These are phyloP conservation scores for Sporothrix schenckii DNA, from an alignment of 2,329 filamentous ascomycete genomes.

Conservation along the genomic window DNA sequence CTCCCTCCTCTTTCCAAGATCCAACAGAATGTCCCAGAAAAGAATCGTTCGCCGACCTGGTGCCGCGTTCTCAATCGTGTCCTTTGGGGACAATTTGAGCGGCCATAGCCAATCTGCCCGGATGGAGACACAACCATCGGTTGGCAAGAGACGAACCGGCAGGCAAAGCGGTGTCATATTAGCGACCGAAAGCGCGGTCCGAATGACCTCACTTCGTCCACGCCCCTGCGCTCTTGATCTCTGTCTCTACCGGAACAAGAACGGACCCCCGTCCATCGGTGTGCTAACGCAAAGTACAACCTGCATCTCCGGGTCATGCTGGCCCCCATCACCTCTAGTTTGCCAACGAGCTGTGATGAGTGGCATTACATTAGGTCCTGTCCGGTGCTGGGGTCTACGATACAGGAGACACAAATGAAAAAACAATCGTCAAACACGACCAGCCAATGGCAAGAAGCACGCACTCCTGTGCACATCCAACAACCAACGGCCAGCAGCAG, in stretches of 20 bases:
- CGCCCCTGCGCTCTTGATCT: background rate
- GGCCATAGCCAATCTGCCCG: slow-evolving; percentile 10
- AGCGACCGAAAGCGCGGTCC: background rate
- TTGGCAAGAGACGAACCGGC: background rate
- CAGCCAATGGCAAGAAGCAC: background rate
- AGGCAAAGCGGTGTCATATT: background rate
- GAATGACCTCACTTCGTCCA: background rate
- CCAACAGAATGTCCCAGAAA: background rate
- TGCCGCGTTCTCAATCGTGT: background rate
- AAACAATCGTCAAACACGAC: background rate
- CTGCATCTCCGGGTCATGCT: background rate
- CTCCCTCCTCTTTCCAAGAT: background rate
- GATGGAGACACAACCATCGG: background rate
- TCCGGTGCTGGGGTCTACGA: background rate
- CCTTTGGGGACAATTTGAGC: background rate
- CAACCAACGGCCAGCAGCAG: background rate
- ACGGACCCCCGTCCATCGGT: slow-evolving; percentile 6
- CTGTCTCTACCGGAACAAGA: background rate
- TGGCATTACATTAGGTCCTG: background rate
- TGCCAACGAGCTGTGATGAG: slow-evolving; percentile 1
- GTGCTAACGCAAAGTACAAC: background rate
- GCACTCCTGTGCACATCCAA: background rate
- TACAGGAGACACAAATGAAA: background rate
- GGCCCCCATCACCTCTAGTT: background rate
- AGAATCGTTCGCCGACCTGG: background rate